Evolutionary conservation across 495 filamentous ascomycete genomes (phyloP).

Genomic region (Penicillium robsamsonii): DNA sequence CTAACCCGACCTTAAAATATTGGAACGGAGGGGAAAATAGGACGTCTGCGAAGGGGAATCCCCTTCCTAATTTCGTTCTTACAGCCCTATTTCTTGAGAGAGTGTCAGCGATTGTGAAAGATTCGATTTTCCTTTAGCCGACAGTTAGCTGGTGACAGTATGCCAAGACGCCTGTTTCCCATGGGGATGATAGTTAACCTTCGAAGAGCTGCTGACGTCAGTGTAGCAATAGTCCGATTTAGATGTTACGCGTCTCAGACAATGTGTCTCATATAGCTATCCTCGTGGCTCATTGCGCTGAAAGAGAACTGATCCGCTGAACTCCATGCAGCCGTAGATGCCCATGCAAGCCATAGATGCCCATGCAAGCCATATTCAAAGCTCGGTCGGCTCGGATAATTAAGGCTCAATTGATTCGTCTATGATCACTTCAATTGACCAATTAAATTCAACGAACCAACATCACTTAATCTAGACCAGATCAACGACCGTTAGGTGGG

Average conservation of each 20-base stretch:
- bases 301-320: neutral
- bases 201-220: constrained; percentile 9
- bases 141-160: neutral
- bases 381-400: neutral
- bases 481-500: neutral
- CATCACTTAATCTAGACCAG: neutral
- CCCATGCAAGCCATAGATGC: neutral
- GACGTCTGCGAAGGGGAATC: too few species aligned
- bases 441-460: neutral
- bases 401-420: neutral
- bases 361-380: too few species aligned
- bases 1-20: neutral
- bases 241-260: constrained; percentile 12
- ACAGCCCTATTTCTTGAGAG: neutral
- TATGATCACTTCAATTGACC: neutral
- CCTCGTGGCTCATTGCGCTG: neutral
- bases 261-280: constrained; percentile 17
- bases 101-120: neutral
- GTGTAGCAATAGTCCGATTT: constrained; percentile 7
- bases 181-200: constrained; percentile 2
- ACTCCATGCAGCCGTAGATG: neutral
- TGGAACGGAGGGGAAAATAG: neutral
- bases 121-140: neutral
- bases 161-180: neutral
- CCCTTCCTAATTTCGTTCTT: too few species aligned